Base-by-base conservation (phyloP, 371 early-diverging fungal genomes). In the Rhizopus sp. region DNA sequence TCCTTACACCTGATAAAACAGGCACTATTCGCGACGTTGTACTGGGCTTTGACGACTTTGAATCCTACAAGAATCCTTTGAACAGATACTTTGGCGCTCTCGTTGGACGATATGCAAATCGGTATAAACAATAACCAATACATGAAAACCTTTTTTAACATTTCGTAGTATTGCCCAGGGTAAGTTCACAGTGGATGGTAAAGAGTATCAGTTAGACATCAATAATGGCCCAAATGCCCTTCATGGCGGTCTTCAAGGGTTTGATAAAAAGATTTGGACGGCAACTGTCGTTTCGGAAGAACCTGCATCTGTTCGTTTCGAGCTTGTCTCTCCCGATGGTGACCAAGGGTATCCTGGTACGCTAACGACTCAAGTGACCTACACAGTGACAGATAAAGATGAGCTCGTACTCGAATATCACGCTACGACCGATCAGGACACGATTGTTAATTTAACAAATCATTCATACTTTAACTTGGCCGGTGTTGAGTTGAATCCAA, bases 51-150 rank as follows among this genome's bases (percentile, higher is more conserved):
- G 80, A 79, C 49, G 59, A 72, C 40, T 72, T 60, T 57, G 75
- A 79, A 38, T 54, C 57, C 31, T 79, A 79, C 53, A 70, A 70
- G 17, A 47, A 66, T 5, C 57, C 72, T n/a, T 35, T 59, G 5
- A 76, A 79, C 44, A 77, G 73, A 40, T 79, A 70, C 33, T 76
- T 76, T 62, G 80, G 80, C 41, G 77, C 80, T 37, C 47, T 72
- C 32, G 59, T 79, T n/a, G 80, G 80, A 44, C 72, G 80, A 45
- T 79, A 56, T 49, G 80, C 71, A n/a, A 79, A 79, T 60, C 68
- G 78, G 77, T 77, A 71, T 64, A 34, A 15, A 53, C 10, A 41
- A 30, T n/a, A 15, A 34, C 4, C 9, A 3, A 17, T 31, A 39
- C 6, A n/a, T 23, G 31, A 10, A 42, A 34, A 39, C 31, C n/a